Evolutionary conservation across 164 flowering plant species (phyloP).

Genomic region (Taxillus chinensis): DNA sequence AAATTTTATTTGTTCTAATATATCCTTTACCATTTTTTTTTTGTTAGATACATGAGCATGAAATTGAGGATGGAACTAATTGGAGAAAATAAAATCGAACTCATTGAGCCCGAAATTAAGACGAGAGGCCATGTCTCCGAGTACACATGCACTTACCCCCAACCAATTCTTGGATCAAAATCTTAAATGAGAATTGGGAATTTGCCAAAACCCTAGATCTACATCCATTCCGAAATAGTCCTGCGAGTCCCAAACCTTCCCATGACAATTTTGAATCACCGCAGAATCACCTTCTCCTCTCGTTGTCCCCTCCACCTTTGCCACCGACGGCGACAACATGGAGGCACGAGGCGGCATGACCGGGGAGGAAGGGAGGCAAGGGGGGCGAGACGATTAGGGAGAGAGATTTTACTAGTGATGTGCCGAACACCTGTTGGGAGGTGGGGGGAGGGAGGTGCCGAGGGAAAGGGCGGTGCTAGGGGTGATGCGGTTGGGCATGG

Average conservation of each 20-base stretch:
- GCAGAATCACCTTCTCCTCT: not conserved
- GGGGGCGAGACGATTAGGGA: no score
- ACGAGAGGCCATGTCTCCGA: conserved; percentile 92
- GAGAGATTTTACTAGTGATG: conserved; percentile 27
- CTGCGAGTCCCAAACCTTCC: conserved; percentile 37
- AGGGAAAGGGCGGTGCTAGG: conserved; percentile 56
- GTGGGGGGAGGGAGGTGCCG: conserved; percentile 39
- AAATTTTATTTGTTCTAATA: no score
- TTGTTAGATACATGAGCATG: conserved; percentile 80
- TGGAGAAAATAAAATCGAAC: conserved; percentile 89
- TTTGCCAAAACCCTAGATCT: conserved; percentile 80
- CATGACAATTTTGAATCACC: not conserved
- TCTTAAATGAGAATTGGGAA: conserved; percentile 94
- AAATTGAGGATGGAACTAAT: conserved; percentile 85
- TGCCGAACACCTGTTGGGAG: conserved; percentile 37
- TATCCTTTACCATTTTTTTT: no score
- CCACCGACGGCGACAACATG: conserved; percentile 11
- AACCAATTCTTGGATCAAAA: conserved; percentile 84
- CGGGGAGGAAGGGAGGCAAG: no score
- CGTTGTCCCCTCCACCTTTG: conserved; percentile 6
- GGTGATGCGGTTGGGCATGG: conserved; percentile 46
- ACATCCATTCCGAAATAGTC: conserved; percentile 68
- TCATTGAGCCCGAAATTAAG: conserved; percentile 93
- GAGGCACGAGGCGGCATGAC: conserved; percentile 5
- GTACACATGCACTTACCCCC: conserved; percentile 67